These are phyloP conservation scores for Paraphoma sp. DNA, from an alignment of 2,329 filamentous ascomycete genomes.

Conservation along the genomic window DNA sequence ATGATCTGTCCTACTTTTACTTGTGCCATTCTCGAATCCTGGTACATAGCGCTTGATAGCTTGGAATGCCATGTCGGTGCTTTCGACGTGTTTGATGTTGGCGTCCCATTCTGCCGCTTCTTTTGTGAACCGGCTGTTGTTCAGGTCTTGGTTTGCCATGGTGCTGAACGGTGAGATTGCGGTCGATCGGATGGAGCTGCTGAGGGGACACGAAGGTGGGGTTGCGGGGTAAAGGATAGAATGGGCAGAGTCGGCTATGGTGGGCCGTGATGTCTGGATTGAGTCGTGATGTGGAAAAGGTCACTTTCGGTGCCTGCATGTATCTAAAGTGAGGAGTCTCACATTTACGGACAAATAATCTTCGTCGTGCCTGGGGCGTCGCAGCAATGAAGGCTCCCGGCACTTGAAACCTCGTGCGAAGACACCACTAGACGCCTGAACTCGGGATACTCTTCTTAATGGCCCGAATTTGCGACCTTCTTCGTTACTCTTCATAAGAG, in stretches of 20 bases:
- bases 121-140: slow-evolving; percentile 60
- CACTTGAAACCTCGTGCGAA: too few relatives aligned
- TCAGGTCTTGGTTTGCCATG: slow-evolving; percentile 29
- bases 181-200: neutral
- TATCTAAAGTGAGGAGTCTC: too few relatives aligned
- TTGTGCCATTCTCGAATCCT: slow-evolving; percentile 33
- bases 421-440: too few relatives aligned
- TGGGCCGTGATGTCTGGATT: neutral
- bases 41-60: slow-evolving; percentile 54
- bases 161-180: neutral
- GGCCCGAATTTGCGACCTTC: too few relatives aligned
- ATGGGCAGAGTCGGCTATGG: neutral
- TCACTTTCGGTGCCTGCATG: too few relatives aligned
- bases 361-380: too few relatives aligned
- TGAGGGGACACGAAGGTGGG: neutral
- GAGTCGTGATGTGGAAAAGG: too few relatives aligned
- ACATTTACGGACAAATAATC: too few relatives aligned
- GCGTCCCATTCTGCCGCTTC: slow-evolving; percentile 63
- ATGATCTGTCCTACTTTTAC: slow-evolving; percentile 25
- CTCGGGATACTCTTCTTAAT: too few relatives aligned
- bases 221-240: slow-evolving; percentile 2
- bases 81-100: slow-evolving; percentile 58
- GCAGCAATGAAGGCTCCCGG: too few relatives aligned
- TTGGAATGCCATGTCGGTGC: slow-evolving; percentile 53
- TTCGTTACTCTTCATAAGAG: too few relatives aligned